phyloP scores from a whole-genome alignment of 2,329 filamentous ascomycete species.

The Penicillium aurantiogriseum region DNA sequence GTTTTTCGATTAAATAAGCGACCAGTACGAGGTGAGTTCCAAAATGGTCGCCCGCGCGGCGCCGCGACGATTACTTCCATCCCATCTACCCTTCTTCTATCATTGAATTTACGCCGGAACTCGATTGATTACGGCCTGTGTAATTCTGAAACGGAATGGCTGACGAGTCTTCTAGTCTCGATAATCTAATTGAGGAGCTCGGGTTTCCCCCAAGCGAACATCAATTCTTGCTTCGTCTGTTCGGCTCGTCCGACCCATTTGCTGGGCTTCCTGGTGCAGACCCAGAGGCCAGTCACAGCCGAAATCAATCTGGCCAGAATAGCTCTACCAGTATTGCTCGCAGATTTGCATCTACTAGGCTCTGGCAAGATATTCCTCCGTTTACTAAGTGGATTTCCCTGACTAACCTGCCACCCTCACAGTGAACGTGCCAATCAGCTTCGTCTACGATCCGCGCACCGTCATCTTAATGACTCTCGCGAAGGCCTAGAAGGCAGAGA shows the following conservation, averaged over 20 bases:
- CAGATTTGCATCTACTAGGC: background rate
- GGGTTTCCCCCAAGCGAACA: background rate
- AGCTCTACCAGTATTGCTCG: background rate
- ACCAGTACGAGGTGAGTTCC: background rate
- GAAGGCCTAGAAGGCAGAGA: background rate
- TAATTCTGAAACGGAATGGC: background rate
- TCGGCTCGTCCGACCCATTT: conserved; percentile 1
- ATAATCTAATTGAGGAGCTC: background rate
- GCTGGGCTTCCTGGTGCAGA: background rate
- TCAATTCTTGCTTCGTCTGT: background rate
- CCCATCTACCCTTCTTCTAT: background rate
- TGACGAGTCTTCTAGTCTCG: background rate
- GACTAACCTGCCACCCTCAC: background rate
- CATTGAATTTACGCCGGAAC: background rate
- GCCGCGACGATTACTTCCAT: background rate
- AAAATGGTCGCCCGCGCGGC: background rate
- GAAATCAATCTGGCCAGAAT: background rate
- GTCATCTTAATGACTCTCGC: background rate
- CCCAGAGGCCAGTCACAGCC: background rate
- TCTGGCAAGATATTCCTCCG: background rate
- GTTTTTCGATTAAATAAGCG: background rate
- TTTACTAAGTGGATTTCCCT: background rate
- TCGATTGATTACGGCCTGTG: background rate
- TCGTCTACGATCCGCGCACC: background rate
- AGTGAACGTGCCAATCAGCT: background rate